These are phyloP conservation scores for Gossypium bickii DNA, from an alignment of 345 rosid genomes.

Conservation along the genomic window DNA sequence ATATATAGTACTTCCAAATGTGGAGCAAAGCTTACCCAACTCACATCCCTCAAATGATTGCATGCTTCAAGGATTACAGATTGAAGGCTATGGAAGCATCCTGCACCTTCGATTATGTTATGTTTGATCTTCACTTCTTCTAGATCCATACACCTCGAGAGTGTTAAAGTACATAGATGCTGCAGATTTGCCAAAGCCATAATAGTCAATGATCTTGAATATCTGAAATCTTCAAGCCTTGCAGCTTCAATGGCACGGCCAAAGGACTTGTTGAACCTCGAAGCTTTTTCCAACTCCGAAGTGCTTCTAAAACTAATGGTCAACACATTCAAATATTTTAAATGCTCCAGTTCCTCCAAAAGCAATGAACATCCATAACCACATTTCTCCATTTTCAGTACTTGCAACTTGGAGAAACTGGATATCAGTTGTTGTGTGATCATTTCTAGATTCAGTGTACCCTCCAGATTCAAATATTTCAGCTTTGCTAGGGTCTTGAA, in stretches of 20 bases:
- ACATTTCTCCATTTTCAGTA: accelerated
- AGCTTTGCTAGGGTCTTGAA: not conserved
- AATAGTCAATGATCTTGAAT: not conserved
- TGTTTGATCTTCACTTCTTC: not conserved
- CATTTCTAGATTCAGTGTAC: accelerated
- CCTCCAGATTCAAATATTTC: not conserved
- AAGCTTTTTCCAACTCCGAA: not conserved
- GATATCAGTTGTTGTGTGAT: not conserved
- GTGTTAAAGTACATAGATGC: not conserved
- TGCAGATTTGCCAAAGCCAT: not conserved
- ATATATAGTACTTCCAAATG: not conserved
- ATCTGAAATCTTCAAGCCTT: not conserved
- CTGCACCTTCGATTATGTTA: not conserved
- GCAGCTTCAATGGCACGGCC: not conserved
- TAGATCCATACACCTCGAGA: accelerated
- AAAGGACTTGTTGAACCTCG: not conserved
- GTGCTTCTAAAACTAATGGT: not conserved
- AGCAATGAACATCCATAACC: not conserved
- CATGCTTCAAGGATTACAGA: accelerated
- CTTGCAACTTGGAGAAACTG: not conserved
- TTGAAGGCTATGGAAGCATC: not conserved
- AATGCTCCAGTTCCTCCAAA: not conserved
- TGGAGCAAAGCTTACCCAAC: not conserved
- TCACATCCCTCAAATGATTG: not conserved
- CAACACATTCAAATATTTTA: not conserved